A percentile compares a stretch with the other conserved stretches of the same genome.
Evolutionary conservation across 306 rosid species (phyloP).

Genomic region (Luffa aegyptiaca): DNA sequence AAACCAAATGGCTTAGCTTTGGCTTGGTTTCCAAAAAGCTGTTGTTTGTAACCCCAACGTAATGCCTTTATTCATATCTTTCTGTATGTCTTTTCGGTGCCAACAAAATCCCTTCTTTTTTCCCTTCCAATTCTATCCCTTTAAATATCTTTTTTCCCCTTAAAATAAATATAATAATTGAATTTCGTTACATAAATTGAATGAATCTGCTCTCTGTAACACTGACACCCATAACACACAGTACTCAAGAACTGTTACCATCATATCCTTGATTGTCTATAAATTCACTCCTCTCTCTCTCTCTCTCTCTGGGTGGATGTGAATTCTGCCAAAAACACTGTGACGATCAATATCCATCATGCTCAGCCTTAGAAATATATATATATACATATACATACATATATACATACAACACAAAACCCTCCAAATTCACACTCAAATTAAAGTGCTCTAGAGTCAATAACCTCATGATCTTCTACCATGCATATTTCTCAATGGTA

Average conservation of each 20-base stretch:
- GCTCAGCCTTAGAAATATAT: not conserved
- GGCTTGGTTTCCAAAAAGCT: not conserved
- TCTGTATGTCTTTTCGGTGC: conserved; percentile 10
- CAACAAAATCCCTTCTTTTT: not conserved
- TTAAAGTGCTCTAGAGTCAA: not conserved
- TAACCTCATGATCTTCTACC: not conserved
- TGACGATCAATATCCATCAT: not conserved
- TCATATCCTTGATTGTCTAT: not conserved
- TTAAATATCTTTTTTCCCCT: no score
- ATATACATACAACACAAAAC: not conserved
- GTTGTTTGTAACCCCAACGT: conserved; percentile 7
- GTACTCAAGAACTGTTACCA: conserved; percentile 4
- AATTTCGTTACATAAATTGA: conserved; percentile 8
- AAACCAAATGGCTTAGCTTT: not conserved
- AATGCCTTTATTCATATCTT: conserved; percentile 4
- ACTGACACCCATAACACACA: conserved; percentile 9
- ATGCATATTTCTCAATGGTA: not conserved
- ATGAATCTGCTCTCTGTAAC: not conserved
- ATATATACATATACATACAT: not conserved
- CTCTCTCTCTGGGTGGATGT: not conserved
- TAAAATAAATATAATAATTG: not conserved
- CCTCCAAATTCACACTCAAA: not conserved
- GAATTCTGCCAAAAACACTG: not conserved
- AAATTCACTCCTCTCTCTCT: not conserved
- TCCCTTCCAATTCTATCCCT: not conserved